These are phyloP conservation scores for Euclidium syriacum DNA, from an alignment of 345 rosid genomes.

Conservation along the genomic window DNA sequence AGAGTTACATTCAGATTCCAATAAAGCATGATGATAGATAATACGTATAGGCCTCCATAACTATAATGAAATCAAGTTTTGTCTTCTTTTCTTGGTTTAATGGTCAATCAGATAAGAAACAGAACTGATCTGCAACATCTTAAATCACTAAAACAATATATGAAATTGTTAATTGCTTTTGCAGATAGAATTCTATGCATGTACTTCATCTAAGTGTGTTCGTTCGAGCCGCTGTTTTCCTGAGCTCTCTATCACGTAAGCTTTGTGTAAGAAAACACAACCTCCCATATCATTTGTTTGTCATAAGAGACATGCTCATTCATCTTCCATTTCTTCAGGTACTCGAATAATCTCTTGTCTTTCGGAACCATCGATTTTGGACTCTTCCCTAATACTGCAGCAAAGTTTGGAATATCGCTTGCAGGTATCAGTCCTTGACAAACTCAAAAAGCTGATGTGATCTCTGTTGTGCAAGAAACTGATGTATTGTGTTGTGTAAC, in stretches of 20 bases:
- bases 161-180: constrained; percentile 3
- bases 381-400: constrained; percentile 87
- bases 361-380: constrained; percentile 89
- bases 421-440: constrained; percentile 37
- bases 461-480: not conserved
- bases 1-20: not conserved
- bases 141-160: not conserved
- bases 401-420: constrained; percentile 80
- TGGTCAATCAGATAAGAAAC: not conserved
- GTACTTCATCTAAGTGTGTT: constrained; percentile 50
- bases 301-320: not conserved
- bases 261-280: constrained; percentile 14
- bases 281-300: not conserved
- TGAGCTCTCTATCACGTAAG: constrained; percentile 73
- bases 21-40: not conserved
- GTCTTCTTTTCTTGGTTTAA: not conserved
- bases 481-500: constrained; percentile 12
- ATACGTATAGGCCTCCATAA: not conserved
- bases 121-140: not conserved
- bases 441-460: not conserved
- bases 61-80: not conserved
- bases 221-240: constrained; percentile 70
- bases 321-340: constrained; percentile 41
- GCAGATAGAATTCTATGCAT: constrained; percentile 72
- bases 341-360: constrained; percentile 71